Evolutionary conservation across 495 filamentous ascomycete species (phyloP), one percentile per base, ranked within the genome.

Genomic region (Penicillium herquei): DNA sequence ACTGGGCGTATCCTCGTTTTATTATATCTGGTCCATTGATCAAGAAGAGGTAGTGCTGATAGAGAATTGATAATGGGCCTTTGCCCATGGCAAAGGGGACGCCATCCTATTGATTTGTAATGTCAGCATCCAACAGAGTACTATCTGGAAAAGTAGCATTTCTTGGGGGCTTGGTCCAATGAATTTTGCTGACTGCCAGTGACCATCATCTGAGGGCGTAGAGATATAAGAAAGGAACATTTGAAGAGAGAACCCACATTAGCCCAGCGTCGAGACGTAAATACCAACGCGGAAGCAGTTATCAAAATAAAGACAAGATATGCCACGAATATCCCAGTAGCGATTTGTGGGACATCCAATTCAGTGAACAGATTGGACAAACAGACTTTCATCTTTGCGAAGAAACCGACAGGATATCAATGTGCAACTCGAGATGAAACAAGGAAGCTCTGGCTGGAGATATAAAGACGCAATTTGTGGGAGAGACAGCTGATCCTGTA

Each of bases 11-110:
- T 30, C 61, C 64, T 13, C 47, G 33, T 48, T 55, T 59, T 40
- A 67, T 64, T 1, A 64, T 39, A 9, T 39, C 51, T 1, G 64
- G 64, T 6, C 64, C 64, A 8, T 67, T 45, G 21, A 61, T 47
- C 1, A 67, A 31, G 48, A 67, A 67, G 6, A 32, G 56, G 35
- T 64, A 67, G 18, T 67, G 64, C 7, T 67, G 64, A 32, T 51
- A 59, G 7, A 64, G 31, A 6, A 61, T 57, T 4, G 64, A 55
- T 10, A 56, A 26, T 8, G 49, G 47, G 31, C 31, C 6, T 39
- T 51, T 57, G 26, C 49, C 42, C 7, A 42, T 39, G 13, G 45
- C 41, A n/a, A 64, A 62, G 4, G 64, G 48, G 33, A 64, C 26
- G 5, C 44, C 32, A 7, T 37, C 26, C 63, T 66, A 21, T 1